These are phyloP conservation scores for Saitoella complicata DNA, from an alignment of 805 yeast species.

Conservation along the genomic window DNA sequence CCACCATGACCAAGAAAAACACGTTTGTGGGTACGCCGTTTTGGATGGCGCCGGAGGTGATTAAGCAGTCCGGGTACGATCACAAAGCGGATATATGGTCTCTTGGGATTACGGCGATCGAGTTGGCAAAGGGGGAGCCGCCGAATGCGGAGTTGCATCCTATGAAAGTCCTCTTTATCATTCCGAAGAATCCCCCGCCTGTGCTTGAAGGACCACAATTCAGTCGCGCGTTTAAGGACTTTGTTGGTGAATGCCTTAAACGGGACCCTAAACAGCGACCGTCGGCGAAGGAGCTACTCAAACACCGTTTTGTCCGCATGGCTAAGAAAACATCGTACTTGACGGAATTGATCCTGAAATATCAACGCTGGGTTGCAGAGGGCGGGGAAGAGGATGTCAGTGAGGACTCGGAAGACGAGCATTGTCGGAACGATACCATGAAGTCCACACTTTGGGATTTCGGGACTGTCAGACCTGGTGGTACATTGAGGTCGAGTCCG, in stretches of 20 bases:
- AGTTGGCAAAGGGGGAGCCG: conserved; percentile 55
- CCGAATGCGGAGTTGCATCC: conserved; percentile 44
- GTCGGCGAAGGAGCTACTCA: conserved; percentile 41
- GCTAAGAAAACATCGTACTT: conserved; percentile 25
- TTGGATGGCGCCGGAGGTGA: conserved; percentile 99
- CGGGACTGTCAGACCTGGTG: too few relatives aligned
- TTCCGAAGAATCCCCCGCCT: conserved; percentile 36
- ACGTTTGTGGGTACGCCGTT: conserved; percentile 40
- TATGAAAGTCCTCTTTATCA: conserved; percentile 36
- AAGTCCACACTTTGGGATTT: too few relatives aligned
- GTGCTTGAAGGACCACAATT: conserved; percentile 20
- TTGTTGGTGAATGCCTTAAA: conserved; percentile 51
- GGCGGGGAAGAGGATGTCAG: too few relatives aligned
- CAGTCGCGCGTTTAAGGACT: conserved; percentile 44
- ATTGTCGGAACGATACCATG: too few relatives aligned
- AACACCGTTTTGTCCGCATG: conserved; percentile 41
- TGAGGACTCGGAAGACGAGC: too few relatives aligned
- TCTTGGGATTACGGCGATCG: conserved; percentile 62
- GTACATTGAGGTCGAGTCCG: too few relatives aligned
- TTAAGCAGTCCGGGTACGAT: conserved; percentile 64
- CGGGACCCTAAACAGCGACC: conserved; percentile 57
- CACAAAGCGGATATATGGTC: conserved; percentile 70
- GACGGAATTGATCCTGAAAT: conserved; percentile 21
- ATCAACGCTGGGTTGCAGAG: too few relatives aligned
- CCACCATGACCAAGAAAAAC: conserved; percentile 34